Conservation (phyloP, 2,329 filamentous ascomycete species). For the Spiromastix sp. region DNA sequence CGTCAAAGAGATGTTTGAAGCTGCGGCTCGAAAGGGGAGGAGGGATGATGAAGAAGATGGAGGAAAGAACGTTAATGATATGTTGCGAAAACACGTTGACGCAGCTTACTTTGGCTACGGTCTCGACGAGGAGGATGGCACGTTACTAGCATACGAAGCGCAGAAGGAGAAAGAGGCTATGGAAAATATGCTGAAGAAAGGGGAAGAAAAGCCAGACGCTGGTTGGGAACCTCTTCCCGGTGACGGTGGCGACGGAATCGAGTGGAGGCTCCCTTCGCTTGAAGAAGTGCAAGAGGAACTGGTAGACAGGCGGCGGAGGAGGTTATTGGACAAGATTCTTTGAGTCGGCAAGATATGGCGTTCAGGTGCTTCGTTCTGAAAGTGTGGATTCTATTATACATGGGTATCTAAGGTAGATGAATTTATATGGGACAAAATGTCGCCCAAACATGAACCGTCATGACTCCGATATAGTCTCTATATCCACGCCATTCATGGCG, state of each 20-base stretch:
- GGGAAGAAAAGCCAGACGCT: conserved; percentile 47
- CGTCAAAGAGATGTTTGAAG: conserved; percentile 92
- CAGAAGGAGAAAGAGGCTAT: conserved; percentile 74
- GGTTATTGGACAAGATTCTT: conserved; percentile 70
- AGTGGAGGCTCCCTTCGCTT: conserved; percentile 73
- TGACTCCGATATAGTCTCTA: too few relatives aligned
- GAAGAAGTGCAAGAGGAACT: conserved; percentile 94
- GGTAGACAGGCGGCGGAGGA: conserved; percentile 72
- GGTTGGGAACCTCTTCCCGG: conserved; percentile 83
- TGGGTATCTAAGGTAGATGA: conserved; percentile 11
- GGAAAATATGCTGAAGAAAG: conserved; percentile 53
- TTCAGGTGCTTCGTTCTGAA: not conserved
- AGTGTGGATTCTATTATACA: conserved; percentile 14
- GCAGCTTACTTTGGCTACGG: conserved; percentile 95
- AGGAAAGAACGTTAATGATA: conserved; percentile 26
- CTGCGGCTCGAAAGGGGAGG: conserved; percentile 54
- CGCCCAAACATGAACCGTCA: too few relatives aligned
- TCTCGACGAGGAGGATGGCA: conserved; percentile 80
- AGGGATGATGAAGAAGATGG: conserved; percentile 52
- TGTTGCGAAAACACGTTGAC: conserved; percentile 60
- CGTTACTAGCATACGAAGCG: conserved; percentile 67
- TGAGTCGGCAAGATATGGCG: conserved; percentile 17
- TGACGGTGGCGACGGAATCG: conserved; percentile 69
- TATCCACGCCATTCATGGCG: too few relatives aligned
- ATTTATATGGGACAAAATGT: too few relatives aligned